Evolutionary conservation across 495 filamentous ascomycete species (phyloP).

Genomic region (Aspergillus funiculosus): DNA sequence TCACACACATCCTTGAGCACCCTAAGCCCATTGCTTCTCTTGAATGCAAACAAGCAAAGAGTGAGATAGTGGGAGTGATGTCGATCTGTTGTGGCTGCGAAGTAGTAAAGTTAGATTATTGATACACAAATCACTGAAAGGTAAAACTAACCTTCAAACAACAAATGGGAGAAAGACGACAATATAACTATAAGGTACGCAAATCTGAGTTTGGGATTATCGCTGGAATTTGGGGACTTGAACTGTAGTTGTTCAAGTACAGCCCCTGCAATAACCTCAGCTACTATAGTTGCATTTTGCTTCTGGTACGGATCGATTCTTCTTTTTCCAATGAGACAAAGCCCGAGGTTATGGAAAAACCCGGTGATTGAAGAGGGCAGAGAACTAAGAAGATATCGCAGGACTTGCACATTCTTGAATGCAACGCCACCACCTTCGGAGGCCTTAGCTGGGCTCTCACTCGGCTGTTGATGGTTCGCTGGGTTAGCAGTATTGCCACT

Average conservation of each 20-base stretch:
- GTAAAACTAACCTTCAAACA: constrained; percentile 58
- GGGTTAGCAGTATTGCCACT: constrained; percentile 21
- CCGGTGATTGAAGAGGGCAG: constrained; percentile 64
- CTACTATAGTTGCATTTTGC: constrained; percentile 64
- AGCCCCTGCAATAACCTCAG: constrained; percentile 69
- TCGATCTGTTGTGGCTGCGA: constrained; percentile 48
- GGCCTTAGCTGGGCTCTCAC: constrained; percentile 32
- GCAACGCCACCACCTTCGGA: constrained; percentile 47
- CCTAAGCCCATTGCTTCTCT: constrained; percentile 68
- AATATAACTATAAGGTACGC: constrained; percentile 78
- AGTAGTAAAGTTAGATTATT: constrained; percentile 9
- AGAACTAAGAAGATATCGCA: constrained; percentile 71
- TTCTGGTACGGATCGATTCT: constrained; percentile 57
- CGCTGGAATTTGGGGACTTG: constrained; percentile 35
- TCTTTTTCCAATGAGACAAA: constrained; percentile 67
- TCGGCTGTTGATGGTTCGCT: constrained; percentile 30
- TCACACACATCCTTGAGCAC: constrained; percentile 67
- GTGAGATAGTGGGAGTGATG: constrained; percentile 63
- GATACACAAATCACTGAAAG: background rate
- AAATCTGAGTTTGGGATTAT: constrained; percentile 49
- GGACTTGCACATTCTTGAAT: constrained; percentile 72
- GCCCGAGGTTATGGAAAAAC: constrained; percentile 76
- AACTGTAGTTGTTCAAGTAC: constrained; percentile 61
- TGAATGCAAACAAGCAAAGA: constrained; percentile 78
- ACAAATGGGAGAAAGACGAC: constrained; percentile 66